phyloP scores from a whole-genome alignment of 208 protist species.

The Naegleria fowleri region DNA sequence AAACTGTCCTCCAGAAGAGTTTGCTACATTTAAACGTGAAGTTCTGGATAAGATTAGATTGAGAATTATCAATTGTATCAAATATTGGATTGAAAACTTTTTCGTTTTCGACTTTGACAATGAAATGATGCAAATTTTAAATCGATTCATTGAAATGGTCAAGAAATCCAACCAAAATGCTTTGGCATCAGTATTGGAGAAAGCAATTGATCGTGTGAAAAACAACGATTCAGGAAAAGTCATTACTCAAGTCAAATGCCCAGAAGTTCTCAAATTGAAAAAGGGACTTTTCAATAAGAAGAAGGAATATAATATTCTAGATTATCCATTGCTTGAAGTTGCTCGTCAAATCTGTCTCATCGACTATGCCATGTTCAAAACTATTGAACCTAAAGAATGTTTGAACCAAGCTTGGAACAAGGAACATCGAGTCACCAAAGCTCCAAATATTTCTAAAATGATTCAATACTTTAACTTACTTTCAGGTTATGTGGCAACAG shows the following conservation, averaged over 20 bases:
- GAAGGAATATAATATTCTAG: background rate
- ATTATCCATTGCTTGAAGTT: background rate
- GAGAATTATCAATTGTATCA: background rate
- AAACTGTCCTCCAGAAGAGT: background rate
- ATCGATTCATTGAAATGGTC: background rate
- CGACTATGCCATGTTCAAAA: constrained; percentile 23
- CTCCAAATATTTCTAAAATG: constrained; percentile 34
- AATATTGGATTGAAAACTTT: constrained; percentile 32
- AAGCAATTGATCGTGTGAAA: background rate
- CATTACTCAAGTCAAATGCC: background rate
- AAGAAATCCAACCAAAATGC: background rate
- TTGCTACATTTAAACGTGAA: background rate
- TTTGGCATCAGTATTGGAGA: background rate
- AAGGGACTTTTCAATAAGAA: background rate
- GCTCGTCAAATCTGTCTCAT: constrained; percentile 22
- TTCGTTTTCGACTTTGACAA: constrained; percentile 27
- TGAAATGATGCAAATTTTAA: background rate
- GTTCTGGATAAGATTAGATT: constrained; percentile 11
- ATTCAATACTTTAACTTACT: constrained; percentile 35
- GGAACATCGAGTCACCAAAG: background rate
- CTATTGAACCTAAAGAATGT: constrained; percentile 37
- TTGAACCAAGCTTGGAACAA: constrained; percentile 38
- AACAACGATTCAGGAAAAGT: background rate
- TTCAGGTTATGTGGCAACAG: constrained; percentile 18
- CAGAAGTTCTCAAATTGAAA: background rate